Evolutionary conservation across 192 early-diverging fungal species (phyloP).

Genomic region (Globomyces pollinis-pini): DNA sequence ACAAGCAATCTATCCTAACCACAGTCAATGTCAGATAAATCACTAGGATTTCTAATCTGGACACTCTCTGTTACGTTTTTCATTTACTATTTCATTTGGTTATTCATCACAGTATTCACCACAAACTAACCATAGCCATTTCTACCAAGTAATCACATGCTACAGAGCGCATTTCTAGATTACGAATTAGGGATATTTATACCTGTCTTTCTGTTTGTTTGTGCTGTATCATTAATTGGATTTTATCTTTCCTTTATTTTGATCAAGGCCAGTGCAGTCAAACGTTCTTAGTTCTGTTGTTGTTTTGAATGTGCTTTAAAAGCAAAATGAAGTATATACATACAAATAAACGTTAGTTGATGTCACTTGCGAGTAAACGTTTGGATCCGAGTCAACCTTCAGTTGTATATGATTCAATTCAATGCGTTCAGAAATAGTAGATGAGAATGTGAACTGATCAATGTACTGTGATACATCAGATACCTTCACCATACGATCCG

Average conservation of each 20-base stretch:
- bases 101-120: conserved; percentile 2
- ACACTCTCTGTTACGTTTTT: background rate
- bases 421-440: no score
- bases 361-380: no score
- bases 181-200: conserved; percentile 6
- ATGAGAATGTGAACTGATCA: no score
- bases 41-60: conserved; percentile 1
- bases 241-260: conserved; percentile 3
- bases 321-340: no score
- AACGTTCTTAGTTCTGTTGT: no score
- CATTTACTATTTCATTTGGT: conserved; percentile 7
- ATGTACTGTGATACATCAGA: no score
- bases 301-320: no score
- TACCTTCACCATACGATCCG: no score
- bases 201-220: conserved; percentile 1
- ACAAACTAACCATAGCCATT: background rate
- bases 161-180: background rate
- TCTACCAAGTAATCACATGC: background rate
- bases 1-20: background rate
- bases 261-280: conserved; percentile 4
- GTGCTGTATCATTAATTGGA: background rate
- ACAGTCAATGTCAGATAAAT: conserved; percentile 2
- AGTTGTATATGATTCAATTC: no score
- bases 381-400: no score
- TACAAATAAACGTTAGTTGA: no score